Percentiles rank a stretch among this genome's conserved stretches.
Conservation (phyloP, 1,139 yeast genomes). For the Hemisphaericaspora xylofermentans region DNA sequence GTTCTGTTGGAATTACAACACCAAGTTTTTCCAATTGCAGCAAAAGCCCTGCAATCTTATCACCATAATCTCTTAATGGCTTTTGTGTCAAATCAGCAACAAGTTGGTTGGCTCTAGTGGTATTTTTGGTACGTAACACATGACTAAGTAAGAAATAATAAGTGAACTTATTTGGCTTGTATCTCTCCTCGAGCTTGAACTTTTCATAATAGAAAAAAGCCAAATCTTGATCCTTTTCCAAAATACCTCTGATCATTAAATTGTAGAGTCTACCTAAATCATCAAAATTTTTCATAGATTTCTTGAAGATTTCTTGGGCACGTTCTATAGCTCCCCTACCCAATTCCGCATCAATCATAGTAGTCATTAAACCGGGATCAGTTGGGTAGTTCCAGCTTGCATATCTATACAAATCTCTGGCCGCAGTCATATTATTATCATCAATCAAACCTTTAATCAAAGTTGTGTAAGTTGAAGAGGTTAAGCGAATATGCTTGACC, state of each 20-base stretch:
- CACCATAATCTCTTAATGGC: slow-evolving; percentile 37
- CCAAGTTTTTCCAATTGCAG: slow-evolving; percentile 3
- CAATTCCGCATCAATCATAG: slow-evolving; percentile 61
- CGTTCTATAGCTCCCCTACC: slow-evolving; percentile 44
- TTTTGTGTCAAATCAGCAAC: slow-evolving; percentile 33
- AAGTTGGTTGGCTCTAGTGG: not conserved
- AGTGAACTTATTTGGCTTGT: slow-evolving; percentile 53
- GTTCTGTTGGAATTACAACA: not conserved
- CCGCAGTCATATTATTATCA: slow-evolving; percentile 49
- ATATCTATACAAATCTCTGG: slow-evolving; percentile 47
- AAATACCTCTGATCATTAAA: slow-evolving; percentile 53
- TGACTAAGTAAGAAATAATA: slow-evolving; percentile 54
- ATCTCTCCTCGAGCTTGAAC: slow-evolving; percentile 23
- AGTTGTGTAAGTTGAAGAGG: slow-evolving; percentile 51
- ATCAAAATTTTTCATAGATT: slow-evolving; percentile 31
- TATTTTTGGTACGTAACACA: slow-evolving; percentile 21
- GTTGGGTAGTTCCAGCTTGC: slow-evolving; percentile 34
- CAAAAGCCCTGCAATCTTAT: slow-evolving; percentile 34
- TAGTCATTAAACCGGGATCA: slow-evolving; percentile 47
- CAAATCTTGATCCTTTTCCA: slow-evolving; percentile 33
- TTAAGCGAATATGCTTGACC: slow-evolving; percentile 41
- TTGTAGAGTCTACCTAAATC: slow-evolving; percentile 55
- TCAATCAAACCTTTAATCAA: slow-evolving; percentile 58
- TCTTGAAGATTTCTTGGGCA: slow-evolving; percentile 51
- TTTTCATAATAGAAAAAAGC: slow-evolving; percentile 42